Evolutionary conservation across 768 basidiomycete species (phyloP).

Genomic region (Mycena rebaudengoi): DNA sequence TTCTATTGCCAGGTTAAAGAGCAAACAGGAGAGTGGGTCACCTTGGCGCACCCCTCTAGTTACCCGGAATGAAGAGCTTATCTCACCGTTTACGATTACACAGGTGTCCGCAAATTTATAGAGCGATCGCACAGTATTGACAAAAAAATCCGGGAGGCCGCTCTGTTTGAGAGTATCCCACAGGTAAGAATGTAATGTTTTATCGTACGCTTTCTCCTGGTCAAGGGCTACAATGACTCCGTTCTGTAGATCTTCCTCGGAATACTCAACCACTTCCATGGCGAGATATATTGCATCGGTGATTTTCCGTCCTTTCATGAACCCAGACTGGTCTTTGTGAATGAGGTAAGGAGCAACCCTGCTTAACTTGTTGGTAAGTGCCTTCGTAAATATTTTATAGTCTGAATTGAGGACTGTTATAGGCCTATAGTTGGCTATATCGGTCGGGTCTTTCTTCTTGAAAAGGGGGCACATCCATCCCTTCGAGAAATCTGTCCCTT

Average conservation of each 20-base stretch:
- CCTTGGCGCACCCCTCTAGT: slow-evolving; percentile 39
- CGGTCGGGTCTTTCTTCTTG: no score
- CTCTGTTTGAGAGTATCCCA: background rate
- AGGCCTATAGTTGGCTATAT: no score
- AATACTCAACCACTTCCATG: slow-evolving; percentile 12
- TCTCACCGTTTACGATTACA: slow-evolving; percentile 34
- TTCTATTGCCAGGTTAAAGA: no score
- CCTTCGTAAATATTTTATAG: slow-evolving; percentile 19
- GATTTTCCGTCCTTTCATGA: slow-evolving; percentile 28
- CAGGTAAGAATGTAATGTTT: no score
- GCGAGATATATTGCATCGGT: slow-evolving; percentile 30
- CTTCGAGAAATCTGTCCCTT: no score
- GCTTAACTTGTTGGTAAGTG: slow-evolving; percentile 4
- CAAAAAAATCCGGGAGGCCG: slow-evolving; percentile 11
- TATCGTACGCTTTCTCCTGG: no score
- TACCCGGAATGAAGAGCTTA: slow-evolving; percentile 28
- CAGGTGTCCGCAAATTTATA: slow-evolving; percentile 29
- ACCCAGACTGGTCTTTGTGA: slow-evolving; percentile 32
- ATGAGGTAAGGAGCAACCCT: slow-evolving; percentile 1
- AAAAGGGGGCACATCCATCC: no score
- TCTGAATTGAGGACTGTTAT: no score
- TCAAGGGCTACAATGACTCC: no score
- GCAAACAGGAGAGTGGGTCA: slow-evolving; percentile 36
- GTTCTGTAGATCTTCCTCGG: background rate
- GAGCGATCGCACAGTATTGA: slow-evolving; percentile 24